These are phyloP conservation scores for Colletotrichum tofieldiae DNA, from an alignment of 2,329 filamentous ascomycete genomes.

Conservation along the genomic window DNA sequence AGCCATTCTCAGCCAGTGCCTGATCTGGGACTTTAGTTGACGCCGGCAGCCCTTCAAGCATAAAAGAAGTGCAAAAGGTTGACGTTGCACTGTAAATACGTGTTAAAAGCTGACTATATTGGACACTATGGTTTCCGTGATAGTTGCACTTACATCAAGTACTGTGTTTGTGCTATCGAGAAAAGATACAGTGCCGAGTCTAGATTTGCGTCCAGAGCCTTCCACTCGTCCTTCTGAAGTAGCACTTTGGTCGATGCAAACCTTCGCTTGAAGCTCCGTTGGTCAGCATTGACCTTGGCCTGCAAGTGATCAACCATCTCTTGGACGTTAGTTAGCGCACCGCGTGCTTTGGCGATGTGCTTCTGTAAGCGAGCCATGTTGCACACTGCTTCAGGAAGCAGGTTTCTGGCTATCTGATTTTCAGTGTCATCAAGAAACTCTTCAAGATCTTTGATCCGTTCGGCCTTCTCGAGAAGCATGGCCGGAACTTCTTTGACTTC, in stretches of 20 bases:
- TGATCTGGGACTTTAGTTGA: not conserved
- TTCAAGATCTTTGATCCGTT: constrained; percentile 13
- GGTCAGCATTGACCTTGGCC: constrained; percentile 31
- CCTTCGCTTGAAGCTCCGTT: constrained; percentile 42
- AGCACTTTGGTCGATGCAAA: constrained; percentile 43
- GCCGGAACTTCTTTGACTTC: constrained; percentile 42
- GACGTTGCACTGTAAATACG: not conserved
- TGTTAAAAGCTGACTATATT: not conserved
- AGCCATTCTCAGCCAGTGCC: not conserved
- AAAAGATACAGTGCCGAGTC: constrained; percentile 42
- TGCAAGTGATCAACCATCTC: constrained; percentile 1
- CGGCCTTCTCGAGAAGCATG: constrained; percentile 1
- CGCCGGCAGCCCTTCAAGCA: not conserved
- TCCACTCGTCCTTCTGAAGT: constrained; percentile 44
- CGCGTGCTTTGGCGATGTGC: not conserved
- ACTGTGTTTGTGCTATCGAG: constrained; percentile 42
- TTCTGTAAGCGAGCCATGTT: constrained; percentile 10
- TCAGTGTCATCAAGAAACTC: constrained; percentile 17
- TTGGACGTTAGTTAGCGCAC: not conserved
- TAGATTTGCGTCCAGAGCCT: constrained; percentile 43
- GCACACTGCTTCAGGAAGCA: not conserved
- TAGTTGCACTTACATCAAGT: constrained; percentile 43
- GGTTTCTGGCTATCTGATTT: not conserved
- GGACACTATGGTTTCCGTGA: not conserved
- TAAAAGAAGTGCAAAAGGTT: not conserved